phyloP scores from a whole-genome alignment of 2,329 filamentous ascomycete genomes.

The Passalora sequoiae region DNA sequence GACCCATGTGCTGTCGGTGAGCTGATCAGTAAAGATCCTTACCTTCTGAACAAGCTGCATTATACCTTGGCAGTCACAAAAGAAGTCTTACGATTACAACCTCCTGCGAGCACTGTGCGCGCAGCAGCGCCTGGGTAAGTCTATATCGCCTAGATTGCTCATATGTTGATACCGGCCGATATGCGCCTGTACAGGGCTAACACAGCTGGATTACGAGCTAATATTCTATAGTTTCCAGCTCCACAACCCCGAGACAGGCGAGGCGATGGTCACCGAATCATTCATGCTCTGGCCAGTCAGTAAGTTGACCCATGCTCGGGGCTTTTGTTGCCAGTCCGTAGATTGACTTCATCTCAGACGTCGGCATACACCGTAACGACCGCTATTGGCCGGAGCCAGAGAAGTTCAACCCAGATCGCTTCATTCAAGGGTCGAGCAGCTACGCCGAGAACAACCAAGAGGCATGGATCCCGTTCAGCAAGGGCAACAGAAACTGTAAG shows the following conservation, averaged over 20 bases:
- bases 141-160: neutral
- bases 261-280: slow-evolving; percentile 41
- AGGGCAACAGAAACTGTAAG: slow-evolving; percentile 49
- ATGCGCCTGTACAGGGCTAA: too few species aligned
- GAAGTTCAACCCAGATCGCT: slow-evolving; percentile 48
- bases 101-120: slow-evolving; percentile 45
- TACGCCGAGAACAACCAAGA: slow-evolving; percentile 36
- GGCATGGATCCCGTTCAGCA: slow-evolving; percentile 53
- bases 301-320: neutral
- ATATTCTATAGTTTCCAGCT: slow-evolving; percentile 34
- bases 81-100: slow-evolving; percentile 51
- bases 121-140: slow-evolving; percentile 18
- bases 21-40: slow-evolving; percentile 40
- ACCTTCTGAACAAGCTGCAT: slow-evolving; percentile 47
- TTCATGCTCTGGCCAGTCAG: slow-evolving; percentile 41
- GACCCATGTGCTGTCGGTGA: slow-evolving; percentile 33
- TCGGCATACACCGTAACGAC: slow-evolving; percentile 35
- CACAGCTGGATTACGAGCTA: too few species aligned
- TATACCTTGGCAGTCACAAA: slow-evolving; percentile 52
- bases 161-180: neutral
- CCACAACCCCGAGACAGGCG: slow-evolving; percentile 41
- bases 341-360: too few species aligned
- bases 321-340: too few species aligned
- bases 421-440: slow-evolving; percentile 32
- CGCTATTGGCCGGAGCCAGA: slow-evolving; percentile 35